phyloP scores from a whole-genome alignment of 1,139 yeast genomes.

The Geotrichum aggregatum region DNA sequence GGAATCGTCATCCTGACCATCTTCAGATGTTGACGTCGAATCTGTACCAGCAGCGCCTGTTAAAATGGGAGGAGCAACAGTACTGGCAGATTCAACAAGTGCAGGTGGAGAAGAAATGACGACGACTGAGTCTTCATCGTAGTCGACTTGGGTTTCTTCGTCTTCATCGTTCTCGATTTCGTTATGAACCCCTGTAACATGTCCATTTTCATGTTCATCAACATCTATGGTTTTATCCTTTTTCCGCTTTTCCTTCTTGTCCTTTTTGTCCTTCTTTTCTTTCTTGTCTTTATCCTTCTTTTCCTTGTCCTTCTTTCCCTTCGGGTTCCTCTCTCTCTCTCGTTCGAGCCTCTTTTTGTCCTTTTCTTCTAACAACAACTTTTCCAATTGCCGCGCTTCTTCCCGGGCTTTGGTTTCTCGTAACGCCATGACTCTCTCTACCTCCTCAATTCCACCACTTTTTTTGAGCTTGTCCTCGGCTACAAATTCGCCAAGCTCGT shows the following conservation, averaged over 20 bases:
- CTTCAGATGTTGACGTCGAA: no score
- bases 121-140: no score
- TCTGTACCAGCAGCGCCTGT: no score
- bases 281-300: constrained; percentile 20
- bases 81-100: no score
- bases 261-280: constrained; percentile 13
- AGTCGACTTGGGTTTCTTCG: no score
- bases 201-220: no score
- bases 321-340: constrained; percentile 22
- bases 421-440: constrained; percentile 62
- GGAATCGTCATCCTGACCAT: no score
- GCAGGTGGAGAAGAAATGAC: no score
- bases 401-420: constrained; percentile 50
- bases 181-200: no score
- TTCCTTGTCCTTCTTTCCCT: constrained; percentile 21
- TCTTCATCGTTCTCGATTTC: no score
- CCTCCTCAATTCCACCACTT: constrained; percentile 84
- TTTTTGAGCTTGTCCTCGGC: constrained; percentile 68
- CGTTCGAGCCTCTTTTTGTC: constrained; percentile 23
- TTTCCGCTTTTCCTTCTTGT: constrained; percentile 12
- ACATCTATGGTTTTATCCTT: no score
- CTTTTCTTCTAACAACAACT: constrained; percentile 32
- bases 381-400: constrained; percentile 30
- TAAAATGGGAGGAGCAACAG: no score
- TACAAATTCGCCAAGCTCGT: constrained; percentile 75